Percentiles rank a stretch among this genome's conserved stretches.
Evolutionary conservation across 768 basidiomycete genomes (phyloP).

Genomic region (Lenzites betulinus): DNA sequence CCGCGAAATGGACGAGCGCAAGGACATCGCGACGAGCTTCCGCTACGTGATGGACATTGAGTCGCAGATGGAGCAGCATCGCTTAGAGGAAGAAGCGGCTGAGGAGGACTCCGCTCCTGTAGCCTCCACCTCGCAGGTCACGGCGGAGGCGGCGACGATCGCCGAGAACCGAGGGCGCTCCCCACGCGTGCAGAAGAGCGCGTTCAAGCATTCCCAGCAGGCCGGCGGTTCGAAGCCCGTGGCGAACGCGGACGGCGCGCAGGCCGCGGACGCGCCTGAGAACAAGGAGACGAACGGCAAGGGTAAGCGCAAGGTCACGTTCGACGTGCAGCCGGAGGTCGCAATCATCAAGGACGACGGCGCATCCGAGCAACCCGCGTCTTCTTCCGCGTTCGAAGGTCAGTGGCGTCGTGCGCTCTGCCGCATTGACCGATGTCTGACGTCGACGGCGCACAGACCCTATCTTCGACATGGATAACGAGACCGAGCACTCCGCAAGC

Average conservation of each 20-base stretch:
- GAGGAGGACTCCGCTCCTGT: conserved; percentile 9
- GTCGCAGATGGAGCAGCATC: conserved; percentile 37
- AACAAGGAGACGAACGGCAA: conserved; percentile 32
- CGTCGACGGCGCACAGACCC: conserved; percentile 45
- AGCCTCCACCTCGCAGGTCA: conserved; percentile 1
- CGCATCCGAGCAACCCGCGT: conserved; percentile 29
- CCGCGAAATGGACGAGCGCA: conserved; percentile 49
- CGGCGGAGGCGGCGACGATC: not conserved
- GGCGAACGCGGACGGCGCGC: not conserved
- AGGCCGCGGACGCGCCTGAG: conserved; percentile 2
- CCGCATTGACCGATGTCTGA: conserved; percentile 3
- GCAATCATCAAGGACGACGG: conserved; percentile 47
- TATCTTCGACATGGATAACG: conserved; percentile 73
- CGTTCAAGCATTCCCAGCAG: conserved; percentile 26
- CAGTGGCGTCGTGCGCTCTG: conserved; percentile 18
- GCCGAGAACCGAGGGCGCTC: conserved; percentile 7
- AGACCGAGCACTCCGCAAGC: conserved; percentile 36
- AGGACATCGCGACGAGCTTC: conserved; percentile 50
- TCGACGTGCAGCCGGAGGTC: conserved; percentile 63
- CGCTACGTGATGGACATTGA: conserved; percentile 48
- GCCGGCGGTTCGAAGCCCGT: conserved; percentile 10
- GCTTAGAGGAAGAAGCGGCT: conserved; percentile 7
- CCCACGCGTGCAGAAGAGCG: conserved; percentile 24
- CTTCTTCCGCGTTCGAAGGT: conserved; percentile 44
- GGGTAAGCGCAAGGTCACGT: conserved; percentile 71